Base-by-base conservation (phyloP, 345 rosid genomes). In the Gossypium rotundifolium region DNA sequence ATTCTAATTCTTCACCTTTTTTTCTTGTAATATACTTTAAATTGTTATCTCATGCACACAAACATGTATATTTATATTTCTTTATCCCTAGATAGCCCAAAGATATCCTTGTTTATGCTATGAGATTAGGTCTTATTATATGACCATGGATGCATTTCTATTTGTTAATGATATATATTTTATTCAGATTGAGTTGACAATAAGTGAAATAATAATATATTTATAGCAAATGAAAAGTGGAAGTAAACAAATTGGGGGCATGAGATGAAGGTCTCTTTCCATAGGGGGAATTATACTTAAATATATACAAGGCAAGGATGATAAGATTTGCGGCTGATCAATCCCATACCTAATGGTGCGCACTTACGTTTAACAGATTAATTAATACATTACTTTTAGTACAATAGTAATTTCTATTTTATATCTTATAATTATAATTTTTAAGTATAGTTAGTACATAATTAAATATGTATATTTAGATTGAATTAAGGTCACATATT, bases 231-330 rank as follows among this genome's bases (percentile, higher is more conserved):
- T 17, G 3, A 18, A 11, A 66, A 18, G 25, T 14, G 46, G 18
- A 20, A 44, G 38, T 22, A 51, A 51, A 51, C 8, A 69, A 69
- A 45, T 45, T 57, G 29, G 25, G 51, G 71, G 20, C 45, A 33
- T 7, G 66, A 16, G 66, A 9, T 70, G 73, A 52, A 70, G 3
- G 73, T 51, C 60, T 17, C 25, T 51, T n/a, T 70, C 29, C 73
- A 27, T 70, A n/a, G 60, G 27, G 61, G 40, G 40, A 5, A 33
- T 33, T 0, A 33, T 33, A 33, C 40, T 4, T 45, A 9, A 8
- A 18, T 18, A 55, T 55, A 9, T 55, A 9, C 0, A 18, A 18
- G 60, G 12, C 17, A 22, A 11, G 61, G 61, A 57, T 22, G 29
- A 11, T 20, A 8, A 52, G 61, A 27, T 20, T 57, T 57, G 61